Percentiles rank a stretch among this genome's conserved stretches.
Evolutionary conservation across 1,284 basidiomycete species (phyloP).

Genomic region (Leccinum griseonigrum): DNA sequence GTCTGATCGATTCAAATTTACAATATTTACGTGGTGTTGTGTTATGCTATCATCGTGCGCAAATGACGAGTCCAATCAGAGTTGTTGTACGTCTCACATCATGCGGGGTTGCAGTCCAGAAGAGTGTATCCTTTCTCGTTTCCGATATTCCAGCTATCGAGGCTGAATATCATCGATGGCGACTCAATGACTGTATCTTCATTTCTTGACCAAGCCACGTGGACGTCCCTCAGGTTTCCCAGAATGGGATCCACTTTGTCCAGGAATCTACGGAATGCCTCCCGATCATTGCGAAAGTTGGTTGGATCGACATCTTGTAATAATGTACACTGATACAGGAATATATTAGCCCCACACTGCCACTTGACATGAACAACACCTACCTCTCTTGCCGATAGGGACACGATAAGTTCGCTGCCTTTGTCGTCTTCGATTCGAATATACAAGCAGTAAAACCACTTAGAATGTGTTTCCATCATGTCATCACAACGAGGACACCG

Average conservation of each 20-base stretch:
- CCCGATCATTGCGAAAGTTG: constrained; percentile 40
- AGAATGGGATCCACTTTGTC: constrained; percentile 42
- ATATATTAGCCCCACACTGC: not conserved
- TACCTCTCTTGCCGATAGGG: constrained; percentile 45
- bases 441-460: constrained; percentile 47
- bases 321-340: constrained; percentile 39
- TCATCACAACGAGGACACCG: constrained; percentile 54
- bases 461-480: constrained; percentile 45
- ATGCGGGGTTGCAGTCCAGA: constrained; percentile 14
- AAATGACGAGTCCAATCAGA: not conserved
- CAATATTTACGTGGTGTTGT: not conserved
- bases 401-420: constrained; percentile 41
- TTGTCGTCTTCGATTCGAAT: constrained; percentile 50
- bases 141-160: constrained; percentile 31
- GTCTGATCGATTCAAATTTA: not conserved
- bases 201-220: constrained; percentile 24
- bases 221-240: constrained; percentile 38
- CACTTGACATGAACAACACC: constrained; percentile 7
- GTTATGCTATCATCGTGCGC: not conserved
- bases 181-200: constrained; percentile 22
- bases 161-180: constrained; percentile 28
- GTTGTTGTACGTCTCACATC: not conserved
- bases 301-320: constrained; percentile 42
- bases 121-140: constrained; percentile 24
- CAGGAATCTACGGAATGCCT: constrained; percentile 38